A percentile compares a stretch with the other conserved stretches of the same genome.
phyloP scores from a whole-genome alignment of 805 yeast species.

The Yamadazyma paraphyllophila region DNA sequence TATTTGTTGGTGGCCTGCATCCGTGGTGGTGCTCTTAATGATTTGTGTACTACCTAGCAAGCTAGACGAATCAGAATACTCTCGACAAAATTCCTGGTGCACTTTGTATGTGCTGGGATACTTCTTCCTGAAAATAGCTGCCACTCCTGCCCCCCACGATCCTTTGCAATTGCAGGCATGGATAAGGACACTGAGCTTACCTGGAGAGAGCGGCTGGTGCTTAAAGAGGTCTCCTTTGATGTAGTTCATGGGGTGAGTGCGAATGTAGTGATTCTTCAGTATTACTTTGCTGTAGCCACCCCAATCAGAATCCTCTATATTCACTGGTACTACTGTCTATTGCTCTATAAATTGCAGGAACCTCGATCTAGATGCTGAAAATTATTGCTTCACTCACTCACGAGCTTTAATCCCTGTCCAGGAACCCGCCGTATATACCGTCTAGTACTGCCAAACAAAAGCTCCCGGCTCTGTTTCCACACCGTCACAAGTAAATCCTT shows the following conservation, averaged over 20 bases:
- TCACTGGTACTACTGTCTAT: too few relatives aligned
- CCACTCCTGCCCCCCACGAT: slow-evolving; percentile 85
- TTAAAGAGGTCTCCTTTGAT: slow-evolving; percentile 55
- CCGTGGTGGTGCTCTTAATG: slow-evolving; percentile 31
- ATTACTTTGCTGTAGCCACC: too few relatives aligned
- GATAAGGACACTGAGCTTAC: slow-evolving; percentile 46
- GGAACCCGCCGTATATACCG: slow-evolving; percentile 36
- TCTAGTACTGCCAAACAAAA: slow-evolving; percentile 31
- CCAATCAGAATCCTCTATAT: too few relatives aligned
- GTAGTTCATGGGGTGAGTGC: slow-evolving; percentile 6
- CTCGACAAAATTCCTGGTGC: slow-evolving; percentile 46
- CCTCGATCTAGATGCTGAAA: too few relatives aligned
- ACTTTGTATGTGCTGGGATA: slow-evolving; percentile 57
- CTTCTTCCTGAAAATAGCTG: slow-evolving; percentile 49
- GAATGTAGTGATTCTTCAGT: not conserved
- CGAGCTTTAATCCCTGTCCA: slow-evolving; percentile 32
- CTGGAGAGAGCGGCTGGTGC: slow-evolving; percentile 25
- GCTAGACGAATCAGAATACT: slow-evolving; percentile 15
- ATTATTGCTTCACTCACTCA: slow-evolving; percentile 3
- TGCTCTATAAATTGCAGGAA: too few relatives aligned
- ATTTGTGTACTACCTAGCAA: slow-evolving; percentile 58
- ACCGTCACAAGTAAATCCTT: slow-evolving; percentile 39
- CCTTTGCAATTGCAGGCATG: slow-evolving; percentile 84
- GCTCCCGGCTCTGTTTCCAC: slow-evolving; percentile 36
- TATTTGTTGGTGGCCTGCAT: slow-evolving; percentile 25